phyloP scores from a whole-genome alignment of 257 asterid species.

The Verbena officinalis region DNA sequence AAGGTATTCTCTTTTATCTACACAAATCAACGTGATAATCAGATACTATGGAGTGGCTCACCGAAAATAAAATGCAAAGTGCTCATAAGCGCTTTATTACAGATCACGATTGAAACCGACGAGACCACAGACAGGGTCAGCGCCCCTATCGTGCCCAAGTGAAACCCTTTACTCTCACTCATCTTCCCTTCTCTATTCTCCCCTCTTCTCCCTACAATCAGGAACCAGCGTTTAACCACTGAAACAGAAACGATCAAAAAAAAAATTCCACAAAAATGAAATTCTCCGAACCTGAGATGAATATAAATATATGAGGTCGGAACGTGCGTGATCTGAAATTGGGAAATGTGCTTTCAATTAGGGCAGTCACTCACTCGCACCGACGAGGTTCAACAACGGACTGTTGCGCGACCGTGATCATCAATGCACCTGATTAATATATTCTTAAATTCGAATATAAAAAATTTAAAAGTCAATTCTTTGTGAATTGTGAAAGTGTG shows the following conservation, averaged over 20 bases:
- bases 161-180: slow-evolving; percentile 66
- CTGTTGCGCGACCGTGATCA: slow-evolving; percentile 25
- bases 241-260: slow-evolving; percentile 19
- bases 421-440: slow-evolving; percentile 19
- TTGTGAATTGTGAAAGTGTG: too few species aligned
- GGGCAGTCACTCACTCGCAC: slow-evolving; percentile 40
- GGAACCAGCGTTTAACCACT: slow-evolving; percentile 25
- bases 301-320: not conserved
- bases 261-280: not conserved
- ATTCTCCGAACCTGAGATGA: slow-evolving; percentile 16
- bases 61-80: slow-evolving; percentile 73
- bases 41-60: slow-evolving; percentile 34
- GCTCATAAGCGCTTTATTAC: slow-evolving; percentile 90
- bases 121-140: slow-evolving; percentile 79
- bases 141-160: slow-evolving; percentile 82
- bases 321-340: slow-evolving; percentile 35
- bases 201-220: slow-evolving; percentile 21
- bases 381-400: slow-evolving; percentile 39
- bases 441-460: not conserved
- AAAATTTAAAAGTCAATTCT: slow-evolving; percentile 8
- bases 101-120: slow-evolving; percentile 80
- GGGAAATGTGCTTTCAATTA: slow-evolving; percentile 29
- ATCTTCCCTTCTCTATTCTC: slow-evolving; percentile 37
- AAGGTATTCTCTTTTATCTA: not conserved
- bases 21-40: not conserved